Base-by-base conservation (phyloP, 495 filamentous ascomycete genomes). In the Podospora anserina region DNA sequence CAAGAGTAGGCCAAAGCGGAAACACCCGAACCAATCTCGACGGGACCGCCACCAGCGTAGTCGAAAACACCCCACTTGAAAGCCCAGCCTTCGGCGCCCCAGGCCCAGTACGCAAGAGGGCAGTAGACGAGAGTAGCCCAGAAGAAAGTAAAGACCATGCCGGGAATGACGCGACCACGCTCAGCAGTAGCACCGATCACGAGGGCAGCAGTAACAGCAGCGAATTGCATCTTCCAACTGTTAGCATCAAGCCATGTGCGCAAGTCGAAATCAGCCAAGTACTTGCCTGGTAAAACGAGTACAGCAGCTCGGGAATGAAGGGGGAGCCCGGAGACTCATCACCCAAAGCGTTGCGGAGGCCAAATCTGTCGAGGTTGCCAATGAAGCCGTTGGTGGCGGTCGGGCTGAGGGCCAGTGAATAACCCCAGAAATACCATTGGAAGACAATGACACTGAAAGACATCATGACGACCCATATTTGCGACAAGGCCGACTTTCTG, bases 401-500 rank as follows among this genome's bases (percentile, higher is more conserved):
- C 76, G 90, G 88, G 61, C 91, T 95, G 82, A 98, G 96, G 56
- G 95, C 87, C 62, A 99, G 81, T 4, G 93, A 97, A 77, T 97
- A 98, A 57, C 95, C 95, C 96, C 95, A 98, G 84, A 99, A 97
- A 83, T 97, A 99, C 94, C 95, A 99, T 77, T 98, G 95, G 82
- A 98, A 97, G 30, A 90, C 89, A 23, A 96, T 88, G 62, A 99
- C 89, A 34, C 92, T 93, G 61, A 89, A 88, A 18, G 94, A 92
- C 84, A 95, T 93, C 79, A 98, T 87, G 69, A 89, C 91, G 9
- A 96, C 88, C 96, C 96, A 98, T 81, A 99, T 93, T 68, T 97
- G 85, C 32, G 94, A 97, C 60, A 99, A 84, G 39, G 95, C 95
- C 0, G 93, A 97, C 82, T 99, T 99, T 76, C 95, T 84, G 63